Evolutionary conservation across 2,329 filamentous ascomycete species (phyloP).

Genomic region (Curvularia sp.): DNA sequence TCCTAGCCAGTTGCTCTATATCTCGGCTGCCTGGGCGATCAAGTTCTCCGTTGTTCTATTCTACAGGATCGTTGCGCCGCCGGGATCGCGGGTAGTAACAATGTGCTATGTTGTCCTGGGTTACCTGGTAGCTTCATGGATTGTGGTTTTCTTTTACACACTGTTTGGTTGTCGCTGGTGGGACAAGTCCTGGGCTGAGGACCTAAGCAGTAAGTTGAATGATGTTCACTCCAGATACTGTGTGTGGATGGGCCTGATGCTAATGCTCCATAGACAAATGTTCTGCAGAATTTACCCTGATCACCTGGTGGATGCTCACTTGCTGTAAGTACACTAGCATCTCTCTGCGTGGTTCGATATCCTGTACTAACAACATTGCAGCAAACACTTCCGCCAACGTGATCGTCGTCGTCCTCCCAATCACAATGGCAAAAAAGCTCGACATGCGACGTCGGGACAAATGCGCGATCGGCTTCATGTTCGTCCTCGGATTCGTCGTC

Average conservation of each 20-base stretch:
- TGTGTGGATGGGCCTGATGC: not conserved
- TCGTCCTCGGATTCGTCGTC: not conserved
- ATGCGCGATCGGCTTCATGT: not conserved
- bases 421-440: not conserved
- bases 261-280: not conserved
- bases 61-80: not conserved
- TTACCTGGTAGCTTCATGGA: not conserved
- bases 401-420: not conserved
- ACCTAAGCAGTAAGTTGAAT: not conserved
- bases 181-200: not conserved
- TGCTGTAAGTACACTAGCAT: not conserved
- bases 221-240: not conserved
- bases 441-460: not conserved
- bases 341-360: not conserved
- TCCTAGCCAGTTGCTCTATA: not conserved
- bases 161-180: not conserved
- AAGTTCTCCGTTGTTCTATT: not conserved
- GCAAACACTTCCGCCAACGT: not conserved
- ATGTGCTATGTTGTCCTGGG: not conserved
- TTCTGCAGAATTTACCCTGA: not conserved
- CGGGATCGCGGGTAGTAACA: not conserved
- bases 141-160: not conserved
- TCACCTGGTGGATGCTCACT: not conserved
- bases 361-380: not conserved
- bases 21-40: not conserved